Percentiles rank a stretch among this genome's conserved stretches.
These are phyloP conservation scores for Russula vinacea DNA, from an alignment of 768 basidiomycete genomes.

Conservation along the genomic window DNA sequence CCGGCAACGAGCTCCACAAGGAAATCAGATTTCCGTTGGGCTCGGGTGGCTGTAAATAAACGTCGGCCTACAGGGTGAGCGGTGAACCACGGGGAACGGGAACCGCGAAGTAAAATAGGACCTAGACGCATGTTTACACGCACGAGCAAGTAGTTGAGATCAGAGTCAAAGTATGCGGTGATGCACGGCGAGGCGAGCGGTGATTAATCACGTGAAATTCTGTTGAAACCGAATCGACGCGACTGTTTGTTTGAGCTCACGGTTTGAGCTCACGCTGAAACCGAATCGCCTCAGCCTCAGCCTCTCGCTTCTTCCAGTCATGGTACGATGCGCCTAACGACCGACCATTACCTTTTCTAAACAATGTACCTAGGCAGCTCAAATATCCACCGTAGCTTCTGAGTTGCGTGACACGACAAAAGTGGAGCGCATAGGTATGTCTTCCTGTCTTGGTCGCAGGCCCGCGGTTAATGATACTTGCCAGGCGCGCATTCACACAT, in stretches of 20 bases:
- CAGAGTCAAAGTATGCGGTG: too few relatives aligned
- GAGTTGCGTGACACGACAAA: constrained; percentile 85
- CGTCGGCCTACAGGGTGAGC: neutral
- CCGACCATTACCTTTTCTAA: neutral
- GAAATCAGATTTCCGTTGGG: neutral
- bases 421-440: constrained; percentile 86
- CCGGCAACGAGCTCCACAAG: neutral
- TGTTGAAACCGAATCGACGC: too few relatives aligned
- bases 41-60: neutral
- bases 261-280: too few relatives aligned
- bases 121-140: neutral
- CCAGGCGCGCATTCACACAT: constrained; percentile 92
- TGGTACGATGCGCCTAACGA: constrained; percentile 31
- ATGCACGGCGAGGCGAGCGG: too few relatives aligned
- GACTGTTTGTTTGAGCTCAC: too few relatives aligned
- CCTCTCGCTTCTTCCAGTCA: constrained; percentile 22
- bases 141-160: too few relatives aligned
- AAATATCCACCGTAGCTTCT: constrained; percentile 73
- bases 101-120: neutral
- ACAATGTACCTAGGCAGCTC: constrained; percentile 47
- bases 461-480: constrained; percentile 24
- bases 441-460: neutral
- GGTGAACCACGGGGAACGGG: neutral
- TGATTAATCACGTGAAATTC: neutral
- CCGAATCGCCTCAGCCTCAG: neutral